Base-by-base conservation (phyloP, 495 filamentous ascomycete species). In the Pyrenula aspistea region DNA sequence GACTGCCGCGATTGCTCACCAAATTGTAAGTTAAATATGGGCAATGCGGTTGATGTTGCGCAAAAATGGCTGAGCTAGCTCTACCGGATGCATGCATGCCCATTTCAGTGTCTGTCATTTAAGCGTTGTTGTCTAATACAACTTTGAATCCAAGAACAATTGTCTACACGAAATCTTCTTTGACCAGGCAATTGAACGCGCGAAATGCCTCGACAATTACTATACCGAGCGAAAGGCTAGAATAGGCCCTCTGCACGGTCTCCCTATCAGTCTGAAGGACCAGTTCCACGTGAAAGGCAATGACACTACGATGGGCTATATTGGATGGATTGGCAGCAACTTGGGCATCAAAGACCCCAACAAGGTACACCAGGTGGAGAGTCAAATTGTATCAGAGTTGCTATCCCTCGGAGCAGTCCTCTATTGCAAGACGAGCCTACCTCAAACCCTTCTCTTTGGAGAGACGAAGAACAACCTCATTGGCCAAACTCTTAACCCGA, bases 381-480 rank as follows among this genome's bases (percentile, higher is more conserved):
- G 62, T 25, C 62, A 63, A 52, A 22, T 63, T 1, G 56, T 63
- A 20, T 31, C 56, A 36, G 56, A 59, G 24, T 49, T 67, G 12
- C 51, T 60, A 4, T 56, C 53, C 10, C 55, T 59, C 2, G 68
- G 66, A 55, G 68, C 65, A 60, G 66, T 62, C 21, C 31, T 42
- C 31, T 77, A 77, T 63, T 69, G 63, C 52, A 78, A 78, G 55
- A 83, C 81, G 0, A 81, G 76, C 51, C 60, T 81, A 24, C 82
- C 82, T 2, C 79, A 84, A 59, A 74, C 73, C 1, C 66, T 82
- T 53, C 76, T 84, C 72, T 66, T 73, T n/a, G 64, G 68, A 2
- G 78, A 82, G 62, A 77, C 75, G 0, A 70, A 73, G 1, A 83
- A 76, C 66, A 80, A 83, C 58, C 54, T 84, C 22, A 74, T 78